Conservation (phyloP, 192 early-diverging fungal species). For the Coemansia sp. region DNA sequence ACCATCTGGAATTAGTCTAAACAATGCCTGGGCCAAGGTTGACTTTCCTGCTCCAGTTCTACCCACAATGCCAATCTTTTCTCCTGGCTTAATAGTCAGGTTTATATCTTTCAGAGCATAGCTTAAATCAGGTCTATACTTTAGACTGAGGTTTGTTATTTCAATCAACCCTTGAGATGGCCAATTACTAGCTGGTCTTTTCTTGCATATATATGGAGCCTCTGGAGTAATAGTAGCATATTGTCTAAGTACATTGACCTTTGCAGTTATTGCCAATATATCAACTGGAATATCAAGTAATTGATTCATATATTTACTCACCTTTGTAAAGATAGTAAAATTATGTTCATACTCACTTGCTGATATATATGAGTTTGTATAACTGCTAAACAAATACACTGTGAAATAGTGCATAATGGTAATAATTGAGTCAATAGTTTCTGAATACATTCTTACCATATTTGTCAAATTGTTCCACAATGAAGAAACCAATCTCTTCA, state of each 20-base stretch:
- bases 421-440: no score
- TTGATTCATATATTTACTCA: background rate
- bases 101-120: conserved; percentile 35
- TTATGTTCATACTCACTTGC: background rate
- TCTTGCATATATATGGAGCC: conserved; percentile 26
- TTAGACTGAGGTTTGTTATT: conserved; percentile 45
- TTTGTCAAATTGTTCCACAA: no score
- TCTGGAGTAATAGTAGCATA: conserved; percentile 53
- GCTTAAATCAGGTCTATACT: conserved; percentile 26
- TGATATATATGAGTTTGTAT: background rate
- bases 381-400: background rate
- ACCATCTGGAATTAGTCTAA: conserved; percentile 58
- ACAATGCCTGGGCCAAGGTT: conserved; percentile 56
- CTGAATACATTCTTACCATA: no score
- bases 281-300: background rate
- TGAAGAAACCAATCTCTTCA: no score
- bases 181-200: conserved; percentile 47
- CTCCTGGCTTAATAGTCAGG: conserved; percentile 46
- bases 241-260: conserved; percentile 57
- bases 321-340: background rate
- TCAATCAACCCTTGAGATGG: conserved; percentile 43
- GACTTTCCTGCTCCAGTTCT: no score
- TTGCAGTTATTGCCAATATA: background rate
- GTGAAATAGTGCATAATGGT: background rate
- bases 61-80: conserved; percentile 63